These are phyloP conservation scores for Phaeolepiota aurea DNA, from an alignment of 768 basidiomycete genomes.

Conservation along the genomic window DNA sequence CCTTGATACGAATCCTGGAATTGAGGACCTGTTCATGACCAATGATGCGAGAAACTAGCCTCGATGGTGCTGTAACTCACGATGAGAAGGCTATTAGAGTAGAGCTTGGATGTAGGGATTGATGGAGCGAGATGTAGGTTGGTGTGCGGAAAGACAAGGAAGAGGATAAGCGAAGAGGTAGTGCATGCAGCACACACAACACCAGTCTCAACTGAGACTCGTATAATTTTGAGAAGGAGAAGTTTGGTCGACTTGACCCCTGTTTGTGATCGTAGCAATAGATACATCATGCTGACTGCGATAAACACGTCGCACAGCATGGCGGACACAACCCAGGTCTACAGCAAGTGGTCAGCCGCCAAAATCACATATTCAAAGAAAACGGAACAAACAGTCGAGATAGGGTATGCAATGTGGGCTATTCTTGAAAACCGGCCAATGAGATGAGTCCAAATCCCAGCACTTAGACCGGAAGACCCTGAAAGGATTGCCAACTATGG, in stretches of 20 bases:
- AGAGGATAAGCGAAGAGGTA: conserved; percentile 12
- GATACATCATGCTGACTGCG: conserved; percentile 13
- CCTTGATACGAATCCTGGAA: not conserved
- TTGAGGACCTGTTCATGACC: not conserved
- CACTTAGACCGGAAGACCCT: conserved; percentile 5
- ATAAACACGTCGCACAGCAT: conserved; percentile 15
- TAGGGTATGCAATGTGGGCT: not conserved
- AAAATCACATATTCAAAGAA: not conserved
- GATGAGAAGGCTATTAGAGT: conserved; percentile 15
- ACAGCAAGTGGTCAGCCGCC: not conserved
- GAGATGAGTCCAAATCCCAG: conserved; percentile 2
- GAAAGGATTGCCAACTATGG: conserved; percentile 8
- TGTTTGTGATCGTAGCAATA: conserved; percentile 10
- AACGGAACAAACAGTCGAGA: not conserved
- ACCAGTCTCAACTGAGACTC: conserved; percentile 15
- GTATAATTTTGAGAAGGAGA: conserved; percentile 10
- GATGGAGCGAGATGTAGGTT: conserved; percentile 16
- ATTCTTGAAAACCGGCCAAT: conserved; percentile 6
- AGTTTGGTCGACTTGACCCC: conserved; percentile 13
- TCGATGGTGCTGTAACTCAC: conserved; percentile 6
- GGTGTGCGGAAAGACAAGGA: conserved; percentile 9
- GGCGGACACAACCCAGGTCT: conserved; percentile 13
- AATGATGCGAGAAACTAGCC: not conserved
- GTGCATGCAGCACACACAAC: conserved; percentile 13
- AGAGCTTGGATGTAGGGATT: conserved; percentile 14